phyloP scores from a whole-genome alignment of 768 basidiomycete genomes.

The Tricholoma flavovirens region DNA sequence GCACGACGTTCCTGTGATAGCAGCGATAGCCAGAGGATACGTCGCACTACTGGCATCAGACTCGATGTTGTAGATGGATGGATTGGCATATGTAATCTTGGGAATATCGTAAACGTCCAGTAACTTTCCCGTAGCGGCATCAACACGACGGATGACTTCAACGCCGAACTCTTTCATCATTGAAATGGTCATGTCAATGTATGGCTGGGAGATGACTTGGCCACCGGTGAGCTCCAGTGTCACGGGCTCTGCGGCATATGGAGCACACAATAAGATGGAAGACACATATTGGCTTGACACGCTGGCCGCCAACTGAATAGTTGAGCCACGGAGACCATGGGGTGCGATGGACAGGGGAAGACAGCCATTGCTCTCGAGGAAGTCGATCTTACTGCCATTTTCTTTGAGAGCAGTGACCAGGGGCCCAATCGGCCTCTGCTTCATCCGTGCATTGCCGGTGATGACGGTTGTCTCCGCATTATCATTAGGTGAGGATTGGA shows the following conservation, averaged over 20 bases:
- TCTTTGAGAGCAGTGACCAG: constrained; percentile 82
- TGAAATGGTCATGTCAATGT: constrained; percentile 99
- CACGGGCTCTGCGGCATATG: constrained; percentile 81
- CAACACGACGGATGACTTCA: constrained; percentile 59
- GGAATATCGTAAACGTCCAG: constrained; percentile 89
- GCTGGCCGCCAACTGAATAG: constrained; percentile 83
- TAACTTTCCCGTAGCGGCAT: constrained; percentile 50
- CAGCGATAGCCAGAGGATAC: constrained; percentile 94
- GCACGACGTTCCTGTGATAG: constrained; percentile 94
- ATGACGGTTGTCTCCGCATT: constrained; percentile 61
- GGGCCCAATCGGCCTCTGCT: constrained; percentile 94
- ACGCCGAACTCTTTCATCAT: constrained; percentile 97
- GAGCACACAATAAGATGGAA: constrained; percentile 93
- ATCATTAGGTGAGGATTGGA: constrained; percentile 39
- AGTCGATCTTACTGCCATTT: constrained; percentile 77
- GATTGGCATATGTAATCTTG: constrained; percentile 70
- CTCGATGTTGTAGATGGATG: constrained; percentile 82
- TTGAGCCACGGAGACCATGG: constrained; percentile 74
- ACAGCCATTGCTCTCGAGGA: constrained; percentile 75
- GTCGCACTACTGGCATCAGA: constrained; percentile 94
- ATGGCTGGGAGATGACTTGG: constrained; percentile 95
- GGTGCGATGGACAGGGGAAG: constrained; percentile 85
- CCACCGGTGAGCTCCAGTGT: constrained; percentile 89
- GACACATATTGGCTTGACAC: constrained; percentile 99
- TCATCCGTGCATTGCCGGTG: constrained; percentile 98